phyloP scores from a whole-genome alignment of 169 alveolate species.

The Plasmodium fragile region DNA sequence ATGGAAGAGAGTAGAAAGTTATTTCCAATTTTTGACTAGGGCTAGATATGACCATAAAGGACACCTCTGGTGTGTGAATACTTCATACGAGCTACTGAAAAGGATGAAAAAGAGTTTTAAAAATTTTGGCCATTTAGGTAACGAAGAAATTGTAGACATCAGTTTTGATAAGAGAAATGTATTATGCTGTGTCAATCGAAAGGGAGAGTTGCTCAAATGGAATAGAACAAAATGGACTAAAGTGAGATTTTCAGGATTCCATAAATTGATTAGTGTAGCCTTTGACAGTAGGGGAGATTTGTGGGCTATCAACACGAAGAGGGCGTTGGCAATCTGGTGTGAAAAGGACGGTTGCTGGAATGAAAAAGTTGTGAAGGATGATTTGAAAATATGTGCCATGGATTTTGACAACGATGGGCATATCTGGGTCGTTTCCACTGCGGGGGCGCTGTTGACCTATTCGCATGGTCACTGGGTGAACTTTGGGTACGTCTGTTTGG shows the following conservation, averaged over 20 bases:
- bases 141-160: constrained; percentile 69
- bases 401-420: constrained; percentile 56
- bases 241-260: constrained; percentile 47
- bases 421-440: constrained; percentile 62
- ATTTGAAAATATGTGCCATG: constrained; percentile 56
- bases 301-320: constrained; percentile 71
- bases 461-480: constrained; percentile 61
- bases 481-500: constrained; percentile 47
- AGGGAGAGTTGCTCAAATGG: constrained; percentile 73
- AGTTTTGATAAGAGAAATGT: constrained; percentile 71
- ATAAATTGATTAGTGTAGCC: constrained; percentile 50
- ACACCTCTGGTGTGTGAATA: constrained; percentile 52
- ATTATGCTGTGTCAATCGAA: constrained; percentile 74
- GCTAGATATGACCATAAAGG: constrained; percentile 76
- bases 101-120: constrained; percentile 24
- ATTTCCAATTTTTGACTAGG: constrained; percentile 37
- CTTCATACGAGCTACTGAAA: constrained; percentile 42
- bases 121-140: constrained; percentile 35
- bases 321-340: constrained; percentile 62
- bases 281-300: constrained; percentile 70
- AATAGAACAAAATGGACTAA: constrained; percentile 53
- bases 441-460: constrained; percentile 65
- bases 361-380: constrained; percentile 45
- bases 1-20: constrained; percentile 37
- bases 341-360: constrained; percentile 46